phyloP scores from a whole-genome alignment of 208 protist species.

The Wallacemonas rigidus region DNA sequence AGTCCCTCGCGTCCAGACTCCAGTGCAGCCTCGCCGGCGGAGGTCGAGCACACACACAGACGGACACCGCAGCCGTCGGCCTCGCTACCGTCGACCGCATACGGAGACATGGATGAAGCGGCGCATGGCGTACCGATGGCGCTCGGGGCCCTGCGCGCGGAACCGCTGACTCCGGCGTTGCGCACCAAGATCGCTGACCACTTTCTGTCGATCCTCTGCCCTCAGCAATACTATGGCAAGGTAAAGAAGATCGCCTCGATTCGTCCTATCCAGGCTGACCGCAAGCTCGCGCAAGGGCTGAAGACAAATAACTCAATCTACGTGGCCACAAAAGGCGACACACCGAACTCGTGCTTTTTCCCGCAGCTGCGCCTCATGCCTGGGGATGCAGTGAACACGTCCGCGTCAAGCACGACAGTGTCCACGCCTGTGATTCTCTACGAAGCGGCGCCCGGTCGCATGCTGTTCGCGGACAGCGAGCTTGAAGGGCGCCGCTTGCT shows the following conservation, averaged over 20 bases:
- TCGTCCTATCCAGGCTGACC: slow-evolving; percentile 49
- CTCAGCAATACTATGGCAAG: slow-evolving; percentile 88
- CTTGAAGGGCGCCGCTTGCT: slow-evolving; percentile 63
- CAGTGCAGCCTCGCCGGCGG: slow-evolving; percentile 10
- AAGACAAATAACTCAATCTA: slow-evolving; percentile 69
- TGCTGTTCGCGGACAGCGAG: slow-evolving; percentile 85
- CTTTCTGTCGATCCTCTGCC: slow-evolving; percentile 78
- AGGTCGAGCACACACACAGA: slow-evolving; percentile 13
- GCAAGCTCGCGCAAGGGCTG: slow-evolving; percentile 38
- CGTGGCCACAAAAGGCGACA: slow-evolving; percentile 76
- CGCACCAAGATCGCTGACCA: slow-evolving; percentile 67
- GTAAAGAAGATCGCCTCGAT: slow-evolving; percentile 75
- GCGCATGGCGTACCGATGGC: not conserved
- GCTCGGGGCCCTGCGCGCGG: slow-evolving; percentile 10
- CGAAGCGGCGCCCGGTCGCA: slow-evolving; percentile 82
- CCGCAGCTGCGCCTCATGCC: slow-evolving; percentile 71
- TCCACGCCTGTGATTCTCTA: slow-evolving; percentile 76
- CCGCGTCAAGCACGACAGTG: slow-evolving; percentile 20
- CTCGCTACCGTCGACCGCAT: not conserved
- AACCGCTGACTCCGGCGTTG: slow-evolving; percentile 35
- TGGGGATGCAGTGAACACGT: slow-evolving; percentile 47
- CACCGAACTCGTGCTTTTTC: slow-evolving; percentile 77
- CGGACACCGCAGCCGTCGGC: slow-evolving; percentile 14
- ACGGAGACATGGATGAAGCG: not conserved
- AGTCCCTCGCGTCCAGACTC: not conserved